A percentile compares a stretch with the other conserved stretches of the same genome.
Evolutionary conservation across 495 filamentous ascomycete genomes (phyloP).

Genomic region (Penicilliopsis zonata): DNA sequence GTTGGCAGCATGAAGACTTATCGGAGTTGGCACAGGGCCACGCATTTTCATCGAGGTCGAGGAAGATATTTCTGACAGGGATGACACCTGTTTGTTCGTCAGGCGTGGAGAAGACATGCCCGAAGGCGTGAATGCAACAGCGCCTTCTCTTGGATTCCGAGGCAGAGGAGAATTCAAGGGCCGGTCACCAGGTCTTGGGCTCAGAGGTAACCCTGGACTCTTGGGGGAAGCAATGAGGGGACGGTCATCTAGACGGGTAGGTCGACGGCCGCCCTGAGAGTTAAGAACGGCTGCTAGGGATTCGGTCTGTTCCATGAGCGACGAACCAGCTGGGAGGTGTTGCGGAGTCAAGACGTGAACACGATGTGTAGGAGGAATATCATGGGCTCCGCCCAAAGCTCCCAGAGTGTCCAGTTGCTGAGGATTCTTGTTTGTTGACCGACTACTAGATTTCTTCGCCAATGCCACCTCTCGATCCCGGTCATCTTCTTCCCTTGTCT

Average conservation of each 20-base stretch:
- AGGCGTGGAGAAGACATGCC: constrained; percentile 65
- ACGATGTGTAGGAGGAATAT: constrained; percentile 8
- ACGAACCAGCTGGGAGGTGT: constrained; percentile 14
- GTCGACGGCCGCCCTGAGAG: constrained; percentile 14
- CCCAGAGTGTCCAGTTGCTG: constrained; percentile 10
- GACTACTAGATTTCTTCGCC: constrained; percentile 46
- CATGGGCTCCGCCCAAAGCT: not conserved
- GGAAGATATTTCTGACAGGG: constrained; percentile 30
- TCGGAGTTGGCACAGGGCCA: constrained; percentile 1
- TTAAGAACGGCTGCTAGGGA: constrained; percentile 26
- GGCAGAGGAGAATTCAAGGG: constrained; percentile 62
- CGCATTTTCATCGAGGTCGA: constrained; percentile 4
- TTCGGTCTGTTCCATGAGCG: constrained; percentile 14
- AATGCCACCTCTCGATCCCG: constrained; percentile 57
- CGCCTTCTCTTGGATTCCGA: constrained; percentile 43
- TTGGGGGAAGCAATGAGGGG: constrained; percentile 44
- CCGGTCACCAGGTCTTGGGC: constrained; percentile 73
- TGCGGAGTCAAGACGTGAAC: constrained; percentile 13
- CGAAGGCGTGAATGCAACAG: constrained; percentile 40
- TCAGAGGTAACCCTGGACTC: constrained; percentile 80
- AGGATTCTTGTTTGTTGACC: constrained; percentile 51
- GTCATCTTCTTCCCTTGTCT: constrained; percentile 84
- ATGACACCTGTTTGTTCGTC: constrained; percentile 50
- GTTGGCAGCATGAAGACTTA: constrained; percentile 6
- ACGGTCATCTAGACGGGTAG: constrained; percentile 14